phyloP scores from a whole-genome alignment of 2,329 filamentous ascomycete genomes.

The Monosporascus cannonballus region DNA sequence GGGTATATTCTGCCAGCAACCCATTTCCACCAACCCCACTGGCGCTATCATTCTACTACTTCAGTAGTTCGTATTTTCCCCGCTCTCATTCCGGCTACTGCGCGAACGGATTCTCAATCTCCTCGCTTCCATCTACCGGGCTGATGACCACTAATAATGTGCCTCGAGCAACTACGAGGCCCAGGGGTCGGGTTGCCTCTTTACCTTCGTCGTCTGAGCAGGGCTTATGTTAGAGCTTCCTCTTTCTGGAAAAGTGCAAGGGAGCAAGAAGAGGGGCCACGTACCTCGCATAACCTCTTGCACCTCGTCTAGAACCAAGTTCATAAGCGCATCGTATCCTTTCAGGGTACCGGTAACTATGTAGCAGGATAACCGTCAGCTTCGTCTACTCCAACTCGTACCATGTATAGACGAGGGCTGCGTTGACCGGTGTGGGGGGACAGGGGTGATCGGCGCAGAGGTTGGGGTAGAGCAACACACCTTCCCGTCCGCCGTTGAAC shows the following conservation, averaged over 20 bases:
- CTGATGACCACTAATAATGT: constrained; percentile 90
- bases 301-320: constrained; percentile 90
- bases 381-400: neutral
- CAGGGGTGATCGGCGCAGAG: constrained; percentile 1
- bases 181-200: constrained; percentile 71
- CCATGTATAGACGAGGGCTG: neutral
- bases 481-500: constrained; percentile 91
- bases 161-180: constrained; percentile 83
- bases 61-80: no score
- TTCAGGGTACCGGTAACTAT: constrained; percentile 84
- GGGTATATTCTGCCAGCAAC: no score
- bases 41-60: no score
- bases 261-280: constrained; percentile 14
- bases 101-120: constrained; percentile 90
- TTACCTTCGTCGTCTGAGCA: constrained; percentile 83
- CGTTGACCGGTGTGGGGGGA: neutral
- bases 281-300: constrained; percentile 83
- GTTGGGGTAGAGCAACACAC: constrained; percentile 38
- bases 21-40: no score
- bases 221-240: neutral
- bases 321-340: constrained; percentile 97
- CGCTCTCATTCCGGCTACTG: constrained; percentile 55
- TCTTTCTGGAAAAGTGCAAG: neutral
- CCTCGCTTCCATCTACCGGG: constrained; percentile 88
- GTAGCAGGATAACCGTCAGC: neutral